Percentiles rank a stretch among this genome's conserved stretches.
These are phyloP conservation scores for Nemania sp. DNA, from an alignment of 2,329 filamentous ascomycete species.

Conservation along the genomic window DNA sequence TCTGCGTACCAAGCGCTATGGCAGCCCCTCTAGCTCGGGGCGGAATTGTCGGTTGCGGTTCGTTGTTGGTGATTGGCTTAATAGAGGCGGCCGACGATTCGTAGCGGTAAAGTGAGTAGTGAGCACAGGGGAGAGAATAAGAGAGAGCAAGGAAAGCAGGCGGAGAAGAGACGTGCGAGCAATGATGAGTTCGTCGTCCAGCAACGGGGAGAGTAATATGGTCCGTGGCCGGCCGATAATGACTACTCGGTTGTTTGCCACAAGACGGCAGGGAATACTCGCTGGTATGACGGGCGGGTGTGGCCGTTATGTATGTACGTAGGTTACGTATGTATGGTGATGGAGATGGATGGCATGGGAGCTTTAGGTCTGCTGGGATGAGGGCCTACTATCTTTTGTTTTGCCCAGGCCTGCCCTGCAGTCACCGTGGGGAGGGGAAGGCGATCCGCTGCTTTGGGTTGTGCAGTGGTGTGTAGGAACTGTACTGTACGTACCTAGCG, in stretches of 20 bases:
- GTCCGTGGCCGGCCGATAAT: too few species aligned
- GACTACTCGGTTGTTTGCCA: too few species aligned
- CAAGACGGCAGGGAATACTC: too few species aligned
- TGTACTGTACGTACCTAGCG: background rate
- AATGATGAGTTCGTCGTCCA: too few species aligned
- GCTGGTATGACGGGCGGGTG: too few species aligned
- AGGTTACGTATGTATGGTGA: too few species aligned
- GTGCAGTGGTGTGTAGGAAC: constrained; percentile 1
- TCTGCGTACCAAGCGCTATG: background rate
- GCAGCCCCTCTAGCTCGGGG: constrained; percentile 1
- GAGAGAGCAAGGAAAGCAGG: too few species aligned
- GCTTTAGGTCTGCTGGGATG: background rate
- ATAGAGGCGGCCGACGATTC: background rate
- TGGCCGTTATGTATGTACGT: too few species aligned
- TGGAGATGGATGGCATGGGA: too few species aligned
- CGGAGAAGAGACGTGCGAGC: background rate
- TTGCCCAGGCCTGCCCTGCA: background rate
- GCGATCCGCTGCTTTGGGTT: constrained; percentile 21
- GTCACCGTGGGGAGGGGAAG: constrained; percentile 5
- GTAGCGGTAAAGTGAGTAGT: background rate
- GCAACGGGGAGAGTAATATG: too few species aligned
- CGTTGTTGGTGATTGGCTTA: constrained; percentile 2
- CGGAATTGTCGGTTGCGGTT: background rate
- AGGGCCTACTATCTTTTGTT: too few species aligned
- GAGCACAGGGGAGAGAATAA: too few species aligned